Conservation (phyloP, 352 stramenopile genomes). For the Halophytophthora batemanensis region DNA sequence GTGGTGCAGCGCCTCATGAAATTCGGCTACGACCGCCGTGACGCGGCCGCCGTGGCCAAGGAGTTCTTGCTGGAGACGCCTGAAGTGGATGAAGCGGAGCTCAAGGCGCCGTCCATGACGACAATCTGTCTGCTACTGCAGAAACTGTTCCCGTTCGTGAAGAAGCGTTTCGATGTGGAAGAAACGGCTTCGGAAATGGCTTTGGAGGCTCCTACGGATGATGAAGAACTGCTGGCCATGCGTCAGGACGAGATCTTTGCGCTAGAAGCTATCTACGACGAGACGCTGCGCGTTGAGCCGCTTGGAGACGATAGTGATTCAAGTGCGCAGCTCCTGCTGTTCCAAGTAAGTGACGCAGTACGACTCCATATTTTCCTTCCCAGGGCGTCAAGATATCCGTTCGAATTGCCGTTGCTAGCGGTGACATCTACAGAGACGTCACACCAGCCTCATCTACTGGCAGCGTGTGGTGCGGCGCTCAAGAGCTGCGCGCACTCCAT, state of each 20-base stretch:
- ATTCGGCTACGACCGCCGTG: conserved; percentile 66
- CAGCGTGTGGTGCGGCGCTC: conserved; percentile 41
- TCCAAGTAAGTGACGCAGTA: conserved; percentile 47
- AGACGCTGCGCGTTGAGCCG: conserved; percentile 41
- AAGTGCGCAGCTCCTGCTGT: conserved; percentile 31
- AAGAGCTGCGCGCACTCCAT: conserved; percentile 48
- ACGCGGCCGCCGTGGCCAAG: conserved; percentile 45
- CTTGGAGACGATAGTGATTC: conserved; percentile 13
- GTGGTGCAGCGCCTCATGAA: conserved; percentile 76
- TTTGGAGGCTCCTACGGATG: conserved; percentile 13
- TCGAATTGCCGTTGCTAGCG: conserved; percentile 60
- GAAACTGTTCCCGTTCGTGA: conserved; percentile 39
- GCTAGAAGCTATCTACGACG: conserved; percentile 82
- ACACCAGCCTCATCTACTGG: conserved; percentile 43
- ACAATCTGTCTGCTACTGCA: conserved; percentile 39
- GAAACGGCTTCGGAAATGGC: conserved; percentile 6
- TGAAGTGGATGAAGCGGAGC: conserved; percentile 22
- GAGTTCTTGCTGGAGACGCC: conserved; percentile 29
- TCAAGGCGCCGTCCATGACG: conserved; percentile 32
- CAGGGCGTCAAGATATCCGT: conserved; percentile 60
- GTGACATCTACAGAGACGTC: conserved; percentile 37
- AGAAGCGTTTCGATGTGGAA: conserved; percentile 36
- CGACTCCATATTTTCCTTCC: conserved; percentile 58
- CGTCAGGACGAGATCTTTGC: conserved; percentile 78
- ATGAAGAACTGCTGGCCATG: conserved; percentile 45